Conservation (phyloP, 73 alveolate genomes). For the Halteria grandinella region DNA sequence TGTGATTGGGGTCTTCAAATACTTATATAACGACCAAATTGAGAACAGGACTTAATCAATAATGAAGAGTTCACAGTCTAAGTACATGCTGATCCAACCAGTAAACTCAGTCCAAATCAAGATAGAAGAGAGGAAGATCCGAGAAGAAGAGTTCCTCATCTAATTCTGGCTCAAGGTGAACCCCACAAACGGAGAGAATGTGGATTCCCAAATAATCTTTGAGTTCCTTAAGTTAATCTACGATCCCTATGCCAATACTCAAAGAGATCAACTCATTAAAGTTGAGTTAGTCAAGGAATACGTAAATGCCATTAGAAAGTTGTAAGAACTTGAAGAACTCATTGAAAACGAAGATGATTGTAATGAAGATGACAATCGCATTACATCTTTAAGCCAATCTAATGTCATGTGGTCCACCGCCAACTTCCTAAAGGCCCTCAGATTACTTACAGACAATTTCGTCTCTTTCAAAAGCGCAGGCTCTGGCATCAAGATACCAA, state of each 20-base stretch:
- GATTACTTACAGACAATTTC: slow-evolving; percentile 33
- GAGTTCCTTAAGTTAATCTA: slow-evolving; percentile 25
- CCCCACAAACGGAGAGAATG: slow-evolving; percentile 12
- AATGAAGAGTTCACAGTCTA: neutral
- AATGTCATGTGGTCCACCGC: slow-evolving; percentile 14
- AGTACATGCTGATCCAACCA: neutral
- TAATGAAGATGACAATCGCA: neutral
- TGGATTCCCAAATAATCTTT: slow-evolving; percentile 13
- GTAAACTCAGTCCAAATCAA: slow-evolving; percentile 12
- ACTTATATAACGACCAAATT: slow-evolving; percentile 23
- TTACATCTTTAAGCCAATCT: neutral
- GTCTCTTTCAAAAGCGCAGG: slow-evolving; percentile 12
- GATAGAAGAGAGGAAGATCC: slow-evolving; percentile 33
- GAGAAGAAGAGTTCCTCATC: slow-evolving; percentile 50
- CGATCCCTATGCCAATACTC: slow-evolving; percentile 36
- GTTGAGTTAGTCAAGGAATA: slow-evolving; percentile 18
- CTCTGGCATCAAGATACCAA: no score
- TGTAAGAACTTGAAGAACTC: slow-evolving; percentile 1
- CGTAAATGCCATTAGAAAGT: slow-evolving; percentile 24
- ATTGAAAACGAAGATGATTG: slow-evolving; percentile 24
- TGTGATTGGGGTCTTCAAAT: slow-evolving; percentile 29
- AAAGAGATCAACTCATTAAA: neutral
- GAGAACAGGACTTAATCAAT: neutral
- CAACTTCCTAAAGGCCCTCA: slow-evolving; percentile 23
- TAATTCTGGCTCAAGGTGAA: slow-evolving; percentile 34